Evolutionary conservation across 768 basidiomycete species (phyloP), one percentile per base, ranked within the genome.

Genomic region (Leccinum imitatum): DNA sequence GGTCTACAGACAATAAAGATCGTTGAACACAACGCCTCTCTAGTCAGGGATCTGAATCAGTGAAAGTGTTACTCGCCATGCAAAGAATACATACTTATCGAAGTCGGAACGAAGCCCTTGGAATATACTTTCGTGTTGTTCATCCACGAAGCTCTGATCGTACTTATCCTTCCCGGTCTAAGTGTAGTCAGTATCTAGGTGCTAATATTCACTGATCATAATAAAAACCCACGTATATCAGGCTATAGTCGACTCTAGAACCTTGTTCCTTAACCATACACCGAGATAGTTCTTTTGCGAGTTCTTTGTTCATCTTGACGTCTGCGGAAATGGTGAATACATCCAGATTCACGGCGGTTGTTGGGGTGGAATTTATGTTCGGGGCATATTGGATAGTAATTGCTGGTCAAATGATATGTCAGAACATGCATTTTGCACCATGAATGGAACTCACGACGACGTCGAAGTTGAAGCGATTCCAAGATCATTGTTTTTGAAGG

Each of bases 1-100:
- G n/a, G 8, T 7, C n/a, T 6, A 73, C 82, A 65, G 67, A 90
- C 90, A 61, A 96, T 95, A 74, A 93, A 96, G 13, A 95, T 80
- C 27, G 86, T 84, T 2, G 91, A 81, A 27, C 82, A 19, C 35
- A 88, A 89, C 15, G 78, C 75, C 35, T 78, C 75, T 33, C 90
- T 90, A 55, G 56, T 56, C 31, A 4, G 50, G 8, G 31, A 17
- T 57, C 15, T 27, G 25, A 4, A 25, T 25, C 25, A 56, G 65
- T 44, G 27, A 63, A 47, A 17, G 13, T 57, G 4, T 9, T 35
- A 2, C 31, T 6, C 6, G 2, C 37, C 6, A 9, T 33, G 15
- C 8, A 3, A 19, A 14, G 14, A 58, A 15, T 65, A 62, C 6
- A 66, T 57, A 57, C 47, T 68, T 60, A 14, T 50, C 10, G 8